Evolutionary conservation across 345 rosid genomes (phyloP).

Genomic region (Raphanus raphanistrum): DNA sequence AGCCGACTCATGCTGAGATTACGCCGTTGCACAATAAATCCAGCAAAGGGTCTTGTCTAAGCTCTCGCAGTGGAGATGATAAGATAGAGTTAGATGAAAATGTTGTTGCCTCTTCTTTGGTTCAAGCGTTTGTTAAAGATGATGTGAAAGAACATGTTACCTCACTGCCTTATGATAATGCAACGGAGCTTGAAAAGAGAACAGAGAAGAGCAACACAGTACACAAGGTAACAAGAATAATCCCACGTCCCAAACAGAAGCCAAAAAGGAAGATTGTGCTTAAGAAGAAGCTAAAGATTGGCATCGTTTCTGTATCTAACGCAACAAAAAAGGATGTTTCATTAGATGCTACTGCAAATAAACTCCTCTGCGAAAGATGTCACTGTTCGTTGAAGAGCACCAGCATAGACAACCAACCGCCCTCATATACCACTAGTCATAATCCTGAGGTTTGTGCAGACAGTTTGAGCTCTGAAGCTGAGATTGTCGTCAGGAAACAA

Average conservation of each 20-base stretch:
- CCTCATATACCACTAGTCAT: not conserved
- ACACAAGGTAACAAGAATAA: not conserved
- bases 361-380: not conserved
- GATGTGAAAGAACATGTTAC: not conserved
- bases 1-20: too few species aligned
- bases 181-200: not conserved
- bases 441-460: not conserved
- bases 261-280: not conserved
- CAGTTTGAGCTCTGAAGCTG: not conserved
- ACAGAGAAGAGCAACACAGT: not conserved
- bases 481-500: not conserved
- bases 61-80: too few species aligned
- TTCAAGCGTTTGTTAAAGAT: not conserved
- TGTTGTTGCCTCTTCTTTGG: not conserved
- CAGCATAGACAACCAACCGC: not conserved
- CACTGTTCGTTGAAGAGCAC: not conserved
- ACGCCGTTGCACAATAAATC: too few species aligned
- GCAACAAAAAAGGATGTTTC: not conserved
- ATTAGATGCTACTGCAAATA: not conserved
- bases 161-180: not conserved
- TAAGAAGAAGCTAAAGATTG: not conserved
- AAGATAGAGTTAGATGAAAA: not conserved
- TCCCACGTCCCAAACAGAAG: not conserved
- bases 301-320: not conserved
- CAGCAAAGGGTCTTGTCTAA: too few species aligned